Evolutionary conservation across 345 rosid genomes (phyloP), one percentile per base, ranked within the genome.

Genomic region (Kernera saxatilis): DNA sequence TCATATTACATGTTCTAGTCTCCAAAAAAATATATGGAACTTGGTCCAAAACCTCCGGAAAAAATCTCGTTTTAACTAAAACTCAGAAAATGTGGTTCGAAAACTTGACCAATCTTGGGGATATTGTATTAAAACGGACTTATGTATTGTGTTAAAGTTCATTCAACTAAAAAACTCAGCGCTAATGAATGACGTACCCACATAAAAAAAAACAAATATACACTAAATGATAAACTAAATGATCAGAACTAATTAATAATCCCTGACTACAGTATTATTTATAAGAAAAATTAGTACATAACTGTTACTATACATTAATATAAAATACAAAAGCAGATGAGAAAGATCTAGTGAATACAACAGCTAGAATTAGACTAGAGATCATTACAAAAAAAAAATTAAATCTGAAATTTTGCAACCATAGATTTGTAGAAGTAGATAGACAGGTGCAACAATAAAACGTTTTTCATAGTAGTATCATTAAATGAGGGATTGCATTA

Each of bases 401-500:
- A 19, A 67, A 54, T 54, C 7, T 19, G 53, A 68, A 67, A 54
- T 44, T 43, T 43, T 50, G 18, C 14, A 51, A 66, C 60, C 50
- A 37, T 51, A 66, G 51, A 52, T 52, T 26, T 30, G 32, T 21
- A 68, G 73, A 69, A 60, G 59, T 46, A 70, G 67, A 70, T 58
- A 60, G 68, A 60, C 60, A 70, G 68, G 68, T 58, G 74, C 68
- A 70, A 70, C 59, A 70, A 70, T 58, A 70, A 70, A 60, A 70
- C 41, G 60, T 60, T 70, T 70, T 39, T 56, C 55, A 40, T 71
- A 61, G 75, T 61, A 71, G 37, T 61, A 21, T 61, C 61, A 71
- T 56, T 71, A 61, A 71, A 71, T 71, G 69, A 49, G 12, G 21
- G 60, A 60, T 60, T 60, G 69, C 8, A 62, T 50, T 61, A 40